Evolutionary conservation across 768 basidiomycete species (phyloP), one percentile per base, ranked within the genome.

Genomic region (Suillus paluster): DNA sequence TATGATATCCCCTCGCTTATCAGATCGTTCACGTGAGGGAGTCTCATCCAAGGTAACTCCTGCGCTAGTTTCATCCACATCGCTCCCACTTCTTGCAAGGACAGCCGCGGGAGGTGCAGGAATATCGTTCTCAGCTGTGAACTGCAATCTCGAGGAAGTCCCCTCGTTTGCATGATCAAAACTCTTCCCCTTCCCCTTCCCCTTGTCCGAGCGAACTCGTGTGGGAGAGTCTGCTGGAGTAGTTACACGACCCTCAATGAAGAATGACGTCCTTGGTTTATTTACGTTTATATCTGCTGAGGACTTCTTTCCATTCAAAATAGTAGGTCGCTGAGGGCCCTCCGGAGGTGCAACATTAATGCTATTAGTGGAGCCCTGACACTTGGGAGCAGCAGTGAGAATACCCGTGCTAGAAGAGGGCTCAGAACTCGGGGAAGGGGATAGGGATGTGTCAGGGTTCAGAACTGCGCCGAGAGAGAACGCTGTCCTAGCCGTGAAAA

Each of bases 21-120:
- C 58, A 57, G 42, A 34, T 41, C 75, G 73, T 42, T 66, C 64
- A 27, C 67, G 61, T 27, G 61, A 39, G 21, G 67, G 60, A 3
- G 64, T 61, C 21, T 69, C 73, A 38, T 74, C 66, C 12, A 59
- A 72, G 17, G 80, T 82, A 1, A 88, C 87, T 46, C 85, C 87
- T 15, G 89, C 86, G 68, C 89, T 93, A 1, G 87, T 90, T 14
- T 78, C 83, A 6, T 82, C 81, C 1, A 89, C 79, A 4, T 84
- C 83, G 21, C 77, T 77, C 11, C 84, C 83, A 1, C 81, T 80
- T 55, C 94, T 79, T 34, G 83, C 79, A 30, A 97, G 80, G 5
- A 96, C 94, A 61, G 86, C 84, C 9, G 70, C 66, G 0, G 92
- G 91, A 27, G 88, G 78, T 0, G 77, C 87, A 1, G 85, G 82